Base-by-base conservation (phyloP, 768 basidiomycete species). In the Rhizopogon vesiculosus region DNA sequence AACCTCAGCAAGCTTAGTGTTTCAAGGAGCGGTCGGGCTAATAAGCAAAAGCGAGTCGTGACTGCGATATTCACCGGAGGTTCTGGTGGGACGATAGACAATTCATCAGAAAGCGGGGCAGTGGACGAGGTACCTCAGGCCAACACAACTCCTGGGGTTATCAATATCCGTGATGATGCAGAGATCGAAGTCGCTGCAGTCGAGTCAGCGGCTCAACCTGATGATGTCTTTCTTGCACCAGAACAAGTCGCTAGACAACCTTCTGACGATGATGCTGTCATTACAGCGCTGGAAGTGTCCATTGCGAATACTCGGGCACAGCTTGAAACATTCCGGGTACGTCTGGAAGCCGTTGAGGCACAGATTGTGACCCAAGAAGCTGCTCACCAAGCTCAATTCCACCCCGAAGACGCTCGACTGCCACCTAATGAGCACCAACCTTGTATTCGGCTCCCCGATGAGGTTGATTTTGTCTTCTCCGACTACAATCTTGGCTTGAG, bases 1-100 rank as follows among this genome's bases (percentile, higher is more conserved):
- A 35, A 16, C 33, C 19, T 35, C 19, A 38, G 15, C 38, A 43
- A 22, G 1, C 29, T 41, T 40, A 45, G 43, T 28, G 29, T 53
- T 40, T 49, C 33, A 22, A 51, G 49, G 22, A 65, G 56, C 29
- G 39, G 44, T 3, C 44, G 53, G 1, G 29, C 28, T 8, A 9
- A 55, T 10, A 41, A 22, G 19, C 61, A 57, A 44, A 60, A 61
- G 12, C 62, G 68, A 6, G 57, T 69, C 0, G 60, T 69, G 45
- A 71, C 69, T 7, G 68, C 68, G 43, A 68, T 71, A 38, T 69
- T 69, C 15, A 64, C 68, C 1, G 69, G 62, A 13, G 43, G 33
- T 35, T 19, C 53, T 7, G 13, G 16, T 45, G 25, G 25, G 18
- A 16, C 1, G 28, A 40, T 39, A 28, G 53, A 57, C 15, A 45